phyloP scores from a whole-genome alignment of 805 yeast species.

The Lipomyces yamadae region DNA sequence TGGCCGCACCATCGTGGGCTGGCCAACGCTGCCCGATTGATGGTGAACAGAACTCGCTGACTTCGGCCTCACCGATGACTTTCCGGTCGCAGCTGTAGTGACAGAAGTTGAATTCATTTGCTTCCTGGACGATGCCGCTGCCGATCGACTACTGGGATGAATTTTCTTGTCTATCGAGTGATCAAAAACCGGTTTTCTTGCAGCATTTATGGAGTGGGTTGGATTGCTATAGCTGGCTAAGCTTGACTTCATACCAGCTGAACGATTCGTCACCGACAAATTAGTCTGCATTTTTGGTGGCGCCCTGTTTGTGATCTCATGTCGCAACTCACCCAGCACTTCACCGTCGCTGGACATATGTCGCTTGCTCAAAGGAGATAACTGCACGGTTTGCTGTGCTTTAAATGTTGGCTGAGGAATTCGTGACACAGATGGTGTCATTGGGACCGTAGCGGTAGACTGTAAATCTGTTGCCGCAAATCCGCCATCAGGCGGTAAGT shows the following conservation, averaged over 20 bases:
- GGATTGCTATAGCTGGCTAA: background rate
- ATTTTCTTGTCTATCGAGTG: background rate
- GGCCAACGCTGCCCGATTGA: conserved; percentile 2
- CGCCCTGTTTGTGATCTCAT: conserved; percentile 20
- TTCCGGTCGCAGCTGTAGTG: conserved; percentile 21
- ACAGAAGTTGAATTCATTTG: background rate
- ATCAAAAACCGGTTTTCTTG: background rate
- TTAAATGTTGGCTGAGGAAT: conserved; percentile 26
- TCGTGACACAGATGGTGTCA: conserved; percentile 26
- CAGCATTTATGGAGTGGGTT: conserved; percentile 8
- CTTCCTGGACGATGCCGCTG: conserved; percentile 9
- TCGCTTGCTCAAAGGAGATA: conserved; percentile 18
- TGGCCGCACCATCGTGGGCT: conserved; percentile 9
- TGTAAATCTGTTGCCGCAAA: background rate
- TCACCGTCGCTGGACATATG: background rate
- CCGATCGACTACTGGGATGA: background rate
- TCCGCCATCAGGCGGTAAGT: conserved; percentile 7
- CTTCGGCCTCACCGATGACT: conserved; percentile 21
- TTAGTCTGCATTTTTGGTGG: conserved; percentile 23
- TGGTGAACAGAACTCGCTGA: conserved; percentile 24
- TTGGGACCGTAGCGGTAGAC: conserved; percentile 1
- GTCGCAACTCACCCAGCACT: conserved; percentile 18
- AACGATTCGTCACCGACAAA: conserved; percentile 2
- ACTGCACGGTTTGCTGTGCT: conserved; percentile 2
- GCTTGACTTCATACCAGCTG: background rate